Base-by-base conservation (phyloP, 208 protist genomes). In the Phytomonas serpens region DNA sequence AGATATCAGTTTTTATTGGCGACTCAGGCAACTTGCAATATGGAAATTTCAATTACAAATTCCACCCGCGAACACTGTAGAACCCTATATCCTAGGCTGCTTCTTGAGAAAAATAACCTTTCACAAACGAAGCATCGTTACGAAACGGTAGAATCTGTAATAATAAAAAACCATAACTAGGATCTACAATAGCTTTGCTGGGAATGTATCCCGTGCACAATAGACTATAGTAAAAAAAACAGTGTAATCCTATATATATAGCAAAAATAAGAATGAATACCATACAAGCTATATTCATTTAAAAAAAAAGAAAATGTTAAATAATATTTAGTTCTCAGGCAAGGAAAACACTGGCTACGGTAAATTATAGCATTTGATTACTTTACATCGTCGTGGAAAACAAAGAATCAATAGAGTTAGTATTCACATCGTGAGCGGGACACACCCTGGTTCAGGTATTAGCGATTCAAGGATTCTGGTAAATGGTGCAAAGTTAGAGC, bases 271-370 rank as follows among this genome's bases (percentile, higher is more conserved):
- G 33, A 57, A 62, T 23, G 42, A 31, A 9, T 63, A 36, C 27
- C 23, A 71, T 14, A n/a, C 29, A 82, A 68, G 61, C 23, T 34
- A 67, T 68, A 27, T 42, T 16, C 47, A 66, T 38, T 42, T 42
- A 16, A 36, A 47, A 69, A 64, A 67, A 32, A 33, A 73, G n/a
- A 70, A 69, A 70, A 13, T 27, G 6, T 36, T 36, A 7, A 36
- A 6, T 6, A 6, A 36, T 36, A 6, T 36, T 7, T 36, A 36
- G 6, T 36, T 36, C 34, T 36, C 6, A 66, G 0, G 38, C 14
- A 47, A 42, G 31, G 70, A 72, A 52, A 69, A 70, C 32, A 79
- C 16, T 29, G 7, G 4, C 16, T 2, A 47, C 4, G 40, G 40
- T 11, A 1, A 47, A 47, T 47, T 47, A 10, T 19, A 47, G 14